Conservation (phyloP, 257 asterid genomes). For the Solanum bulbocastanum region DNA sequence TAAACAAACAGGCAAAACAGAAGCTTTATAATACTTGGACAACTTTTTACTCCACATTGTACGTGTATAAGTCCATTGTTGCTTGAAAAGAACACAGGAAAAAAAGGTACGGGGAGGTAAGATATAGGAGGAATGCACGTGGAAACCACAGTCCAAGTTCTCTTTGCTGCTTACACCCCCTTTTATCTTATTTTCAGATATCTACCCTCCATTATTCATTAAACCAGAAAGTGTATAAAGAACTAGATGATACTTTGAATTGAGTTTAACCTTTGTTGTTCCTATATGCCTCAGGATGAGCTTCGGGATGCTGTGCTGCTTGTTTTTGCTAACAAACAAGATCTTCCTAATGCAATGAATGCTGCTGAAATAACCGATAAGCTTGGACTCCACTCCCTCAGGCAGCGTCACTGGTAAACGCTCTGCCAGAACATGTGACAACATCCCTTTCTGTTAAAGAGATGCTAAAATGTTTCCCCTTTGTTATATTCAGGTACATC, state of each 20-base stretch:
- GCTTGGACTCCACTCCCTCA: conserved; percentile 86
- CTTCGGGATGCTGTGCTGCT: conserved; percentile 80
- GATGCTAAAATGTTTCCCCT: neutral
- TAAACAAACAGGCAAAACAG: neutral
- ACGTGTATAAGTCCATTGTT: neutral
- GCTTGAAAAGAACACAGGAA: neutral
- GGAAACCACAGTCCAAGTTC: neutral
- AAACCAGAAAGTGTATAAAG: neutral
- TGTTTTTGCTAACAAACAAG: conserved; percentile 88
- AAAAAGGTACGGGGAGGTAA: neutral
- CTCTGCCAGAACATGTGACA: neutral
- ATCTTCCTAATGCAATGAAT: conserved; percentile 92
- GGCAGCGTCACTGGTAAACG: conserved; percentile 83
- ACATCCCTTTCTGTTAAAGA: neutral
- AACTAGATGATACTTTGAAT: neutral
- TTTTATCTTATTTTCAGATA: neutral
- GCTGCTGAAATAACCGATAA: conserved; percentile 92
- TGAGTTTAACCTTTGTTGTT: neutral
- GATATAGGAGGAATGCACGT: neutral
- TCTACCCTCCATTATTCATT: neutral
- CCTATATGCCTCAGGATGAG: neutral
- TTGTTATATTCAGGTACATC: neutral
- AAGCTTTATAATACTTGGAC: neutral
- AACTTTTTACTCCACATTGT: neutral
- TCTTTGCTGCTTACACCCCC: neutral